Evolutionary conservation across 1,284 basidiomycete species (phyloP).

Genomic region (Entoloma clypeatum): DNA sequence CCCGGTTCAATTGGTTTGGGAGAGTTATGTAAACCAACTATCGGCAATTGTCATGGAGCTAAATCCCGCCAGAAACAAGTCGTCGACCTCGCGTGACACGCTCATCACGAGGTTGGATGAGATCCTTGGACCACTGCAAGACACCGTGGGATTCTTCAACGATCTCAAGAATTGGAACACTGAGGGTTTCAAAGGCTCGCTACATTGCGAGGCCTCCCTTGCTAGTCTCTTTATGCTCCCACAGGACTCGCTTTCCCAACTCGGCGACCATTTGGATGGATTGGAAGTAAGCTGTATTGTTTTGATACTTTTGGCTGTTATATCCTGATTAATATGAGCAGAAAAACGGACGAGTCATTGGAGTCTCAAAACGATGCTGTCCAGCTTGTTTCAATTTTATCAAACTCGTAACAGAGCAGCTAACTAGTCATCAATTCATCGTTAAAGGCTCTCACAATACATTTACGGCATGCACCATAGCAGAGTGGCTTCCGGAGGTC

Average conservation of each 20-base stretch:
- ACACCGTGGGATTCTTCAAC: background rate
- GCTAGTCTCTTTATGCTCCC: slow-evolving; percentile 4
- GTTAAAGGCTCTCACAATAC: slow-evolving; percentile 10
- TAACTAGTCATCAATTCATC: slow-evolving; percentile 3
- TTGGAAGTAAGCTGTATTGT: background rate
- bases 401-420: background rate
- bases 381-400: slow-evolving; percentile 9
- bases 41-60: no score
- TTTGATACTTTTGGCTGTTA: background rate
- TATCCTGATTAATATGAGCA: slow-evolving; percentile 2
- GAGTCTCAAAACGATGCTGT: slow-evolving; percentile 11
- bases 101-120: no score
- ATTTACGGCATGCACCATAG: slow-evolving; percentile 12
- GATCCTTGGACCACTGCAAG: background rate
- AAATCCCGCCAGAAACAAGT: background rate
- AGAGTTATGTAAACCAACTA: no score
- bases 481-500: slow-evolving; percentile 9
- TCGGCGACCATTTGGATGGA: background rate
- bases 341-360: slow-evolving; percentile 9
- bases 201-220: slow-evolving; percentile 11
- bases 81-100: background rate
- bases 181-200: slow-evolving; percentile 2
- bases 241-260: background rate
- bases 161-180: background rate
- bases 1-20: no score